These are phyloP conservation scores for Biscogniauxia mediterranea DNA, from an alignment of 2,329 filamentous ascomycete species.

Conservation along the genomic window DNA sequence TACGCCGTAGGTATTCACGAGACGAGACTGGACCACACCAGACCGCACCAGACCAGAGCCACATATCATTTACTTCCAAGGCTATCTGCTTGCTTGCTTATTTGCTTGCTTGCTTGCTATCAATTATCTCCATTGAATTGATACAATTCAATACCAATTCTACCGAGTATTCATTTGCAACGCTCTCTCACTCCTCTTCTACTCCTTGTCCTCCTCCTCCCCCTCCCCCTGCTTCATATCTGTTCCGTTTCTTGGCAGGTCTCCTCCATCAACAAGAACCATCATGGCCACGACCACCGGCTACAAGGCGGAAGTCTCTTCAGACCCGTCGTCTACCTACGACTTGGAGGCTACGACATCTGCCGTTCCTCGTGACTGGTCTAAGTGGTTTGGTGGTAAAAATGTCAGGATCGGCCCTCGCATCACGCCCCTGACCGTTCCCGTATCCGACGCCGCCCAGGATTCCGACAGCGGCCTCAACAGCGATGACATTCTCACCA, in stretches of 20 bases:
- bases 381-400: constrained; percentile 39
- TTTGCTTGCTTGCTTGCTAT: too few relatives aligned
- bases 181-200: too few relatives aligned
- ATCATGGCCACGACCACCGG: constrained; percentile 4
- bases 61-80: too few relatives aligned
- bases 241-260: too few relatives aligned
- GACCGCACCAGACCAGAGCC: too few relatives aligned
- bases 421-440: constrained; percentile 44
- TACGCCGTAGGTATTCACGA: too few relatives aligned
- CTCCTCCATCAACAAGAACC: neutral
- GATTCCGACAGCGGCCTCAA: constrained; percentile 45
- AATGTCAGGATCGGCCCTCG: constrained; percentile 48
- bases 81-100: too few relatives aligned
- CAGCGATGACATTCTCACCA: constrained; percentile 49
- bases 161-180: too few relatives aligned
- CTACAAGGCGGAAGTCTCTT: constrained; percentile 22
- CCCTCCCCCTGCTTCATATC: too few relatives aligned
- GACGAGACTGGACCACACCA: too few relatives aligned
- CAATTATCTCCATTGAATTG: too few relatives aligned
- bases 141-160: too few relatives aligned
- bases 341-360: constrained; percentile 54
- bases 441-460: constrained; percentile 14
- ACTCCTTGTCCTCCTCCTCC: neutral
- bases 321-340: constrained; percentile 19
- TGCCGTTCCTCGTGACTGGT: constrained; percentile 30